Conservation (phyloP, 495 filamentous ascomycete species). For the Glarea lozoyensis region DNA sequence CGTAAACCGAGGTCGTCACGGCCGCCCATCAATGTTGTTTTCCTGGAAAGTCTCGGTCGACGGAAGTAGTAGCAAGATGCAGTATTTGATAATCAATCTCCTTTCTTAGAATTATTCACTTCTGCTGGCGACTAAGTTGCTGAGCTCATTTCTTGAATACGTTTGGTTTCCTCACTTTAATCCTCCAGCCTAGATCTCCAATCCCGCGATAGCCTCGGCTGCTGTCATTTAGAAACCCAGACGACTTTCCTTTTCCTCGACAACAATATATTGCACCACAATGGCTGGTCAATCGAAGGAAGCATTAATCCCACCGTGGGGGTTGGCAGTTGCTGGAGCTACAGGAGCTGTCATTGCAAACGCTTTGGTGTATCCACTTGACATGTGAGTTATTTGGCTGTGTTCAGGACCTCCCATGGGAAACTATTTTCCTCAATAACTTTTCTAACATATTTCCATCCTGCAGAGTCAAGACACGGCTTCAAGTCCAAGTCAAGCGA, state of each 20-base stretch:
- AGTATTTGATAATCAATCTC: neutral
- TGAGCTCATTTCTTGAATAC: neutral
- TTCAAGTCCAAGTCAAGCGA: conserved; percentile 89
- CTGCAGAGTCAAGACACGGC: conserved; percentile 82
- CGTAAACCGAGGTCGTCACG: conserved; percentile 1
- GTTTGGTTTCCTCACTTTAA: no score
- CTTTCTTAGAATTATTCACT: neutral
- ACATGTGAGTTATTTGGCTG: conserved; percentile 90
- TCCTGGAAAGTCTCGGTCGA: neutral
- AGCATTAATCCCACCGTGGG: conserved; percentile 79
- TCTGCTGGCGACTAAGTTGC: neutral
- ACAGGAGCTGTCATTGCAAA: conserved; percentile 93
- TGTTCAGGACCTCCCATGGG: neutral
- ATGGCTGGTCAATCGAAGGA: conserved; percentile 84
- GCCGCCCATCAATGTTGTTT: neutral
- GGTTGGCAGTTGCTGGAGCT: conserved; percentile 82
- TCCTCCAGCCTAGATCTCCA: no score
- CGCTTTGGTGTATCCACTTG: conserved; percentile 90
- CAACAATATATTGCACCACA: no score
- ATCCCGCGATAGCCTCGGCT: conserved; percentile 3
- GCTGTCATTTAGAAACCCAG: neutral
- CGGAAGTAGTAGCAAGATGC: neutral
- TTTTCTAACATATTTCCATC: neutral
- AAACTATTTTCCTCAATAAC: neutral
- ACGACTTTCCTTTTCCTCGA: neutral